Percentiles rank a stretch among this genome's conserved stretches.
phyloP scores from a whole-genome alignment of 345 rosid genomes.

The Alliaria petiolata region DNA sequence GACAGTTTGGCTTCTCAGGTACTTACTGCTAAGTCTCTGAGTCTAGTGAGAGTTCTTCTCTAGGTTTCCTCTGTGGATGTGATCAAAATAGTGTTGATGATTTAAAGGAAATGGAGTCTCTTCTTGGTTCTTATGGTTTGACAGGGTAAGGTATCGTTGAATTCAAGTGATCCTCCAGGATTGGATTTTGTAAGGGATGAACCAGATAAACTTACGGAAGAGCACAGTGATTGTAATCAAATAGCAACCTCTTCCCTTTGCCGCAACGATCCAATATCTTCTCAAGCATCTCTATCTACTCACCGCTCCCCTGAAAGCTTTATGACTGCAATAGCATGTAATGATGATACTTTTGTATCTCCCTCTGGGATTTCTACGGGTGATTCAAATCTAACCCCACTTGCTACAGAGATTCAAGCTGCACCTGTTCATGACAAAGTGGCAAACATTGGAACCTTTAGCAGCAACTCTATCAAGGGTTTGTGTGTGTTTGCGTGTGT shows the following conservation, averaged over 20 bases:
- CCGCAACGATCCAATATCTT: constrained; percentile 3
- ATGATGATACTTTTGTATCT: constrained; percentile 15
- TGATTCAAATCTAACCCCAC: neutral
- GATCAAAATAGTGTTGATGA: constrained; percentile 34
- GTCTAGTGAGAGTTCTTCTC: neutral
- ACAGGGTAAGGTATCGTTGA: constrained; percentile 33
- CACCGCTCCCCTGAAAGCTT: constrained; percentile 20
- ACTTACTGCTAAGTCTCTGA: constrained; percentile 1
- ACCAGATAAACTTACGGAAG: constrained; percentile 3
- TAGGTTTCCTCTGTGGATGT: neutral
- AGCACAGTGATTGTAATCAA: constrained; percentile 17
- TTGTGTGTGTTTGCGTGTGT: constrained; percentile 37
- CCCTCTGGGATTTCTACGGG: constrained; percentile 28
- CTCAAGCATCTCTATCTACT: constrained; percentile 36
- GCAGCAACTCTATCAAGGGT: constrained; percentile 38
- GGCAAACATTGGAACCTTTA: constrained; percentile 18
- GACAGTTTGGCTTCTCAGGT: constrained; percentile 50
- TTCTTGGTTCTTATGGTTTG: constrained; percentile 31
- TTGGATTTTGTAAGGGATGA: constrained; percentile 15
- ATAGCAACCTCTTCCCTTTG: constrained; percentile 14
- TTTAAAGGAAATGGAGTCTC: constrained; percentile 13
- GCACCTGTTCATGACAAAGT: constrained; percentile 14
- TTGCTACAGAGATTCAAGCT: constrained; percentile 15
- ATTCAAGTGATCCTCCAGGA: constrained; percentile 20
- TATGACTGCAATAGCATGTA: neutral